phyloP scores from a whole-genome alignment of 106 monocot species.

The Allium sativum region DNA sequence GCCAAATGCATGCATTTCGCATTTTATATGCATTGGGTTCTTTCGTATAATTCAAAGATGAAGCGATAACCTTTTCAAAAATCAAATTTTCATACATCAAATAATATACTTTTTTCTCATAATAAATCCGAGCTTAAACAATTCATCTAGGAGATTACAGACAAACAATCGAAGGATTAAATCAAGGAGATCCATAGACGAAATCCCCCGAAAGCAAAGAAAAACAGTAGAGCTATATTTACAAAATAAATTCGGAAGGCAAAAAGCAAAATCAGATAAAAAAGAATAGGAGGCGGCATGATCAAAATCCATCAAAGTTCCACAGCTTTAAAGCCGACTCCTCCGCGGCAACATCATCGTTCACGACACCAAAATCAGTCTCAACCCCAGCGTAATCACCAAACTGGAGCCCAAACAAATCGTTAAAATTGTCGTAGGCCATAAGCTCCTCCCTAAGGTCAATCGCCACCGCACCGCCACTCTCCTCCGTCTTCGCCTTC shows the following conservation, averaged over 20 bases:
- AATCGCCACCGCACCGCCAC: background rate
- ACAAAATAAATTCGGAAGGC: background rate
- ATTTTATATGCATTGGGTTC: too few species aligned
- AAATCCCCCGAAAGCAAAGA: background rate
- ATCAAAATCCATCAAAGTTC: slow-evolving; percentile 15
- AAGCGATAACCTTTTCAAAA: too few species aligned
- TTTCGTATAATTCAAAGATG: too few species aligned
- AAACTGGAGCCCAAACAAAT: slow-evolving; percentile 8
- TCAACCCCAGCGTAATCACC: background rate
- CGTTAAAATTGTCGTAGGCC: slow-evolving; percentile 16
- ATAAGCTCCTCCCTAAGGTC: slow-evolving; percentile 15
- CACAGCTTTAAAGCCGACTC: slow-evolving; percentile 4
- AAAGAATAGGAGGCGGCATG: too few species aligned
- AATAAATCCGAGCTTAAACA: too few species aligned
- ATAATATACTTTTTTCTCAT: too few species aligned
- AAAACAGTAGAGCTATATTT: background rate
- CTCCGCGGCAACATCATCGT: background rate
- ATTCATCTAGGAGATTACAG: too few species aligned
- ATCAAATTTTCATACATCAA: too few species aligned
- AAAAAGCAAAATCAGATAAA: background rate
- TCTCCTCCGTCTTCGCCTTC: background rate
- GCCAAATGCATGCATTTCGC: too few species aligned
- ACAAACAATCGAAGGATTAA: background rate
- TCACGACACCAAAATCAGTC: background rate
- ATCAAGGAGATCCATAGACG: background rate